phyloP scores from a whole-genome alignment of 176 grass and related monocot genomes.

The Oryza rufipogon region DNA sequence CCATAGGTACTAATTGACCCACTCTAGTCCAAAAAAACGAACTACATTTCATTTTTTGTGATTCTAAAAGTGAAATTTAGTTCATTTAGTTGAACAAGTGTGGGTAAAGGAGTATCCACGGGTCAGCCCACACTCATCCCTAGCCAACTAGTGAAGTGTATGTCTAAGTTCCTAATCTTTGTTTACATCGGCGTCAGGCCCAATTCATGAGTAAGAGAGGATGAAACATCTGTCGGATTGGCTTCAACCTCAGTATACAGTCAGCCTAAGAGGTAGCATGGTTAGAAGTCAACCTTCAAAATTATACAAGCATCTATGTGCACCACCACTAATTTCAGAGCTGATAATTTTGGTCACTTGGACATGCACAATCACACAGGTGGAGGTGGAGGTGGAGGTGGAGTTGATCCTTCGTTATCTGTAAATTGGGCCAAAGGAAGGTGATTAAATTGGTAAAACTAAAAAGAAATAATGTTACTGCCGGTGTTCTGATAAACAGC shows the following conservation, averaged over 20 bases:
- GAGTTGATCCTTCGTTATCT: not conserved
- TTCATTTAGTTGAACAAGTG: too few species aligned
- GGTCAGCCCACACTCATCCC: too few species aligned
- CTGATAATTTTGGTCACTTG: slow-evolving; percentile 15
- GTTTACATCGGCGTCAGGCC: slow-evolving; percentile 7
- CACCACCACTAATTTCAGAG: slow-evolving; percentile 25
- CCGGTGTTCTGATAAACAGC: not conserved
- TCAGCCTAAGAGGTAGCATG: slow-evolving; percentile 35
- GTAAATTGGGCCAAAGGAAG: not conserved
- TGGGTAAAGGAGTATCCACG: too few species aligned
- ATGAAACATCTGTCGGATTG: not conserved
- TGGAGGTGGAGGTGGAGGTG: not conserved
- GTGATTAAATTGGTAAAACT: not conserved
- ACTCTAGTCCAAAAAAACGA: too few species aligned
- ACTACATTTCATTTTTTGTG: too few species aligned
- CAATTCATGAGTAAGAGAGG: slow-evolving; percentile 11
- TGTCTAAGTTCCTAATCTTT: not conserved
- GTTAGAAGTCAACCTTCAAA: slow-evolving; percentile 45
- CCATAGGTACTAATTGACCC: too few species aligned
- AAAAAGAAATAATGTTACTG: not conserved
- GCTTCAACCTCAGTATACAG: slow-evolving; percentile 24
- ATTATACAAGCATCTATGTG: slow-evolving; percentile 36
- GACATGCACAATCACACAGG: slow-evolving; percentile 40
- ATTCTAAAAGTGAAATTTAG: too few species aligned
- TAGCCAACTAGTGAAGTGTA: not conserved